Conservation (phyloP, 2,329 filamentous ascomycete genomes). For the Harringtonia aguacate region DNA sequence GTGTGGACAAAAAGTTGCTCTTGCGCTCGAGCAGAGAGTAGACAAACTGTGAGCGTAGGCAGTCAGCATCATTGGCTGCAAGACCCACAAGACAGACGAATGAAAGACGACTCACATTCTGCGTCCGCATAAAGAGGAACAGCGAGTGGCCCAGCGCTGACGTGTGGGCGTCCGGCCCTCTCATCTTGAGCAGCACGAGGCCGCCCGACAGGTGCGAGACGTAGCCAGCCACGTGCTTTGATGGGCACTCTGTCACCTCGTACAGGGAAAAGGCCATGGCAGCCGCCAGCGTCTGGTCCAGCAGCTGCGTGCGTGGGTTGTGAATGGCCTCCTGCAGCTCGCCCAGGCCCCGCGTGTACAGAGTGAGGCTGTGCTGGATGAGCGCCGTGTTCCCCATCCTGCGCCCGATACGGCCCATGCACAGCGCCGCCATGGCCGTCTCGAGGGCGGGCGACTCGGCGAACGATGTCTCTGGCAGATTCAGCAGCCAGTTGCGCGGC, state of each 20-base stretch:
- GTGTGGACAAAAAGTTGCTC: conserved; percentile 9
- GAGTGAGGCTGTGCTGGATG: conserved; percentile 8
- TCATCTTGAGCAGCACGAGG: conserved; percentile 12
- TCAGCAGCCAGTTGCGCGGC: conserved; percentile 11
- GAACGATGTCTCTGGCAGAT: conserved; percentile 5
- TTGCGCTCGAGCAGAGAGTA: conserved; percentile 8
- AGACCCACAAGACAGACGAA: neutral
- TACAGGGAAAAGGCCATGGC: conserved; percentile 13
- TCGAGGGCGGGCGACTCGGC: conserved; percentile 7
- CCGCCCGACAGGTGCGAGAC: conserved; percentile 12
- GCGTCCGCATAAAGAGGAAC: conserved; percentile 12
- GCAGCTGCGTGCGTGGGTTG: conserved; percentile 1
- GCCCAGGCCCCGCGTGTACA: conserved; percentile 10
- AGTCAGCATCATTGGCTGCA: neutral
- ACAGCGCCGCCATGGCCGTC: conserved; percentile 6
- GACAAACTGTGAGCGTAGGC: conserved; percentile 7
- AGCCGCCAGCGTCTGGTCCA: conserved; percentile 13
- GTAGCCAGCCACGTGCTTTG: conserved; percentile 7
- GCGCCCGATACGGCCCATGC: conserved; percentile 11
- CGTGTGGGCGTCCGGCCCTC: conserved; percentile 10
- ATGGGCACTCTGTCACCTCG: conserved; percentile 14
- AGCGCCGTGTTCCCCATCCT: conserved; percentile 3
- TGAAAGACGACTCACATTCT: conserved; percentile 6
- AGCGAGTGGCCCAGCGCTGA: conserved; percentile 12
- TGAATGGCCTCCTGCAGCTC: conserved; percentile 9